Evolutionary conservation across 805 yeast genomes (phyloP), one percentile per base, ranked within the genome.

Genomic region (Yamadazyma tumulicola): DNA sequence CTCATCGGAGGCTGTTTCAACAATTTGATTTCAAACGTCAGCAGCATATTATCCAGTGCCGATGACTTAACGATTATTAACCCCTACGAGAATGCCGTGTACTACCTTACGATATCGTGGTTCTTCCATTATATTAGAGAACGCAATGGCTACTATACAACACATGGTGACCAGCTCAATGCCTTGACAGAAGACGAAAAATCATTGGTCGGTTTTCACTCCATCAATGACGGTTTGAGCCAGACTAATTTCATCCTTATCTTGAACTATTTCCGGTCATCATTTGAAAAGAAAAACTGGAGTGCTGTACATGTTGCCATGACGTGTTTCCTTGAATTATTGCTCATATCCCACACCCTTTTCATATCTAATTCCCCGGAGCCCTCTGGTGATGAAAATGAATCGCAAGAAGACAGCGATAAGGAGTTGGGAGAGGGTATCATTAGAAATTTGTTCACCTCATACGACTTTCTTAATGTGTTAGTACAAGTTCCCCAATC

Each of bases 1-100:
- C 82, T 88, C 45, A 58, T 77, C 4, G 88, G 85, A 38, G 81
- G 86, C 20, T 78, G 88, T 11, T 86, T 85, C 57, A 85, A 85
- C 47, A 77, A 77, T 12, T 56, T 88, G 18, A 62, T 85, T 32
- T 64, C 57, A 30, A 64, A 75, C 19, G 60, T 82, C 9, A 69
- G 84, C 7, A 53, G 53, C 64, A 60, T 48, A 57, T 64, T 39
- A 54, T 46, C 59, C 7, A 49, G 54, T 10, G 43, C 55, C 17
- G 54, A 57, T 14, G 64, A 64, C 27, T 50, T 62, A 13, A 46
- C 49, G 2, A 39, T 45, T 3, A 41, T 59, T n/a, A 67, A 64
- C 39, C 56, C 53, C 11, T 58, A 60, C 29, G 68, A 65, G 31
- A 57, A 55, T 27, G 69, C 73, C 1, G 47, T 52, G 29, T 88